Evolutionary conservation across 2,329 filamentous ascomycete genomes (phyloP).

Genomic region (Xylariaceae sp.): DNA sequence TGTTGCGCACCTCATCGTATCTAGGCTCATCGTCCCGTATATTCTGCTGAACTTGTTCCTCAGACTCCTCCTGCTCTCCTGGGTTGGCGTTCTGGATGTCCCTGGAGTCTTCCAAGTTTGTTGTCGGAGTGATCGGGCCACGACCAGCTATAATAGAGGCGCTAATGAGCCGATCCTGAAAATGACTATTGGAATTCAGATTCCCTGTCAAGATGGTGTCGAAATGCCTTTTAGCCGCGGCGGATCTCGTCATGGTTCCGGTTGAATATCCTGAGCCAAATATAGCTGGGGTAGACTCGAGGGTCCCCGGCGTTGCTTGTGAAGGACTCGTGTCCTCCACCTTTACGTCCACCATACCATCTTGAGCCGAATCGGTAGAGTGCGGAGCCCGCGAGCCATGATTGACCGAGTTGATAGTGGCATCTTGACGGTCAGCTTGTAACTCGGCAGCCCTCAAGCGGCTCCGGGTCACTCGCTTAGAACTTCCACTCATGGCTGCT

Average conservation of each 20-base stretch:
- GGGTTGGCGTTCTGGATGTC: slow-evolving; percentile 9
- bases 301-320: slow-evolving; percentile 4
- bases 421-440: too few relatives aligned
- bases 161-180: slow-evolving; percentile 8
- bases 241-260: slow-evolving; percentile 5
- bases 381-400: neutral
- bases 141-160: slow-evolving; percentile 3
- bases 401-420: too few relatives aligned
- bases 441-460: too few relatives aligned
- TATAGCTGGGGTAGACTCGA: slow-evolving; percentile 2
- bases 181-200: slow-evolving; percentile 3
- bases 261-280: slow-evolving; percentile 4
- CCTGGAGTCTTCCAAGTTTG: slow-evolving; percentile 13
- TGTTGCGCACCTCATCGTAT: too few relatives aligned
- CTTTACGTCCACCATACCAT: neutral
- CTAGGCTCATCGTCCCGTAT: slow-evolving; percentile 1
- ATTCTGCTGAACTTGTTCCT: neutral
- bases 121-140: slow-evolving; percentile 5
- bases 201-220: slow-evolving; percentile 4
- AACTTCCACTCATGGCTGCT: too few relatives aligned
- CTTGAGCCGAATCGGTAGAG: neutral
- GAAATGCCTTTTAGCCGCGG: slow-evolving; percentile 5
- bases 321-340: neutral
- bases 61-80: slow-evolving; percentile 2
- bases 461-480: too few relatives aligned